Conservation (phyloP, 1,139 yeast genomes). For the Pichia sp. region DNA sequence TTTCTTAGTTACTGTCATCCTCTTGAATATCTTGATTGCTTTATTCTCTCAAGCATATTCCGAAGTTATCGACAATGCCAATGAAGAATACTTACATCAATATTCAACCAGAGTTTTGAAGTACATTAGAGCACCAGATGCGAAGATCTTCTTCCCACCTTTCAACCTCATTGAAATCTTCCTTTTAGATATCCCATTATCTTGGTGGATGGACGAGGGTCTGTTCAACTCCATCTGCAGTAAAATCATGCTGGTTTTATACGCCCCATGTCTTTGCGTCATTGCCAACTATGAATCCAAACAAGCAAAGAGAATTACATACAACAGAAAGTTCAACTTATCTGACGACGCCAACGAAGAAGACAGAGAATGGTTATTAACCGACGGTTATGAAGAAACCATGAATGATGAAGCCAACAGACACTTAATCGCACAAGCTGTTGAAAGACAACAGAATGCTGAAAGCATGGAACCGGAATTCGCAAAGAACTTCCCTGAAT, state of each 20-base stretch:
- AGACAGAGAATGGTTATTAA: constrained; percentile 79
- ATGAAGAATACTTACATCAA: constrained; percentile 80
- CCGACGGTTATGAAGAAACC: constrained; percentile 67
- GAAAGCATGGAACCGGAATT: constrained; percentile 76
- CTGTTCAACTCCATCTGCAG: constrained; percentile 24
- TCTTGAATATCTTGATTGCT: constrained; percentile 81
- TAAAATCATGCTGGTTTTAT: constrained; percentile 59
- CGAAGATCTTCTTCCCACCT: constrained; percentile 84
- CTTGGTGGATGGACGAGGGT: constrained; percentile 35
- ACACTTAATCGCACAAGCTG: constrained; percentile 31
- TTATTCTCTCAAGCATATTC: constrained; percentile 83
- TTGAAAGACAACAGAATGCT: constrained; percentile 55
- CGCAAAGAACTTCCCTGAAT: constrained; percentile 44
- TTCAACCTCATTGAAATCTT: constrained; percentile 68
- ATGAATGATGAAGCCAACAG: constrained; percentile 34
- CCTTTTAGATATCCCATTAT: constrained; percentile 41
- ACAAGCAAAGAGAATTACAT: constrained; percentile 66
- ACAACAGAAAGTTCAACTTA: constrained; percentile 63
- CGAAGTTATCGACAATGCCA: constrained; percentile 77
- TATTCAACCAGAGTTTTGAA: constrained; percentile 83
- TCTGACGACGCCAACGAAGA: constrained; percentile 81
- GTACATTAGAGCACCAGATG: constrained; percentile 87
- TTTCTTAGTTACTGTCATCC: constrained; percentile 68
- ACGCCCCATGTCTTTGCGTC: constrained; percentile 62
- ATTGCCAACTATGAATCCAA: constrained; percentile 64